Conservation (phyloP, 2,329 filamentous ascomycete species). For the Fusarium keratoplasticum region DNA sequence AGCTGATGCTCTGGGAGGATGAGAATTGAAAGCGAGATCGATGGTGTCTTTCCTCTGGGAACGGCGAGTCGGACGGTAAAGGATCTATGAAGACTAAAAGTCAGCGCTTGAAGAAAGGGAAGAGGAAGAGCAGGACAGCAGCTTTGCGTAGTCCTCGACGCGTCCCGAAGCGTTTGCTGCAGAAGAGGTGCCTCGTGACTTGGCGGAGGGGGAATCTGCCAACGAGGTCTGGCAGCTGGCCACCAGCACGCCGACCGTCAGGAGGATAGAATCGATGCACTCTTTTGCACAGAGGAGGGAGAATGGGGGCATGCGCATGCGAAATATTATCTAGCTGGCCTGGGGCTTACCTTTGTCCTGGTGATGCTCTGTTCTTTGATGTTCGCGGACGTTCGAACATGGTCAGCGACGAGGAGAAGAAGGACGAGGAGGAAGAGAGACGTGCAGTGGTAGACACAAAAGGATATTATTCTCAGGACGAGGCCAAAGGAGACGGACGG, state of each 20-base stretch:
- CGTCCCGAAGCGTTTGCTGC: slow-evolving; percentile 10
- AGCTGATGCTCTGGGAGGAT: background rate
- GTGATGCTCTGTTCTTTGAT: background rate
- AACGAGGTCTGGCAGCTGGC: slow-evolving; percentile 1
- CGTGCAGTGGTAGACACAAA: slow-evolving; percentile 4
- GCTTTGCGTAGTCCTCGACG: slow-evolving; percentile 18
- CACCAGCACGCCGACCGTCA: background rate
- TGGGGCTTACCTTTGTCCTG: slow-evolving; percentile 6
- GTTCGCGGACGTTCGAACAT: background rate
- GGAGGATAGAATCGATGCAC: background rate
- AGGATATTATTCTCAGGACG: background rate
- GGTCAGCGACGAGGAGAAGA: background rate
- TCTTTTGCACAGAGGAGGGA: background rate
- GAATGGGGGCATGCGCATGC: background rate
- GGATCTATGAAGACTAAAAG: background rate
- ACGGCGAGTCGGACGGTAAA: background rate
- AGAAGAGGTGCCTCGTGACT: slow-evolving; percentile 3
- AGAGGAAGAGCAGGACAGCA: slow-evolving; percentile 16
- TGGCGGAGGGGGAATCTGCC: slow-evolving; percentile 15
- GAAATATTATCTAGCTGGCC: too few relatives aligned
- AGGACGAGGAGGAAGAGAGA: slow-evolving; percentile 6
- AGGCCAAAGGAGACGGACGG: background rate
- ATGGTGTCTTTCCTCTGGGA: background rate
- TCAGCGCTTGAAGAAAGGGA: slow-evolving; percentile 2
- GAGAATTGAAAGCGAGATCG: background rate